A percentile compares a stretch with the other conserved stretches of the same genome.
phyloP scores from a whole-genome alignment of 768 basidiomycete species.

The Hortiboletus flavorubellus region DNA sequence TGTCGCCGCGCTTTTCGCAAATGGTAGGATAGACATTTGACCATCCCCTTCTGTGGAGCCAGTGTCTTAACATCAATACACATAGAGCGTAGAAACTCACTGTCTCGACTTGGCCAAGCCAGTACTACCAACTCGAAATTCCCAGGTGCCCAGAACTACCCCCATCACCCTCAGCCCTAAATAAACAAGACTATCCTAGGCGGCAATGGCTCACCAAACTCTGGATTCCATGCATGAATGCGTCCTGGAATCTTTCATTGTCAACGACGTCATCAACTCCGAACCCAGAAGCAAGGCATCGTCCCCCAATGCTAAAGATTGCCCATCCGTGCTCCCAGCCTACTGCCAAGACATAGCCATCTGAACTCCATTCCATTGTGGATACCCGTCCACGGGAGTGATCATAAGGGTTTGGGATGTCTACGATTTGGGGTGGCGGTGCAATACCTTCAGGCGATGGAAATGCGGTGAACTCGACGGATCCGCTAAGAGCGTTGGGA shows the following conservation, averaged over 20 bases:
- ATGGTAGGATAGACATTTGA: slow-evolving; percentile 83
- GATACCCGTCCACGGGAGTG: slow-evolving; percentile 59
- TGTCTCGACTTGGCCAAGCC: slow-evolving; percentile 49
- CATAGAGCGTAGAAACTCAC: slow-evolving; percentile 34
- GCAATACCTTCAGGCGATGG: slow-evolving; percentile 58
- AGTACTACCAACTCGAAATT: slow-evolving; percentile 86
- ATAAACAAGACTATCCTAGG: neutral
- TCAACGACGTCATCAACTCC: slow-evolving; percentile 63
- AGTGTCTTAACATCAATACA: neutral
- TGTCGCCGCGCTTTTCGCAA: slow-evolving; percentile 92
- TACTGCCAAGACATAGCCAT: slow-evolving; percentile 92
- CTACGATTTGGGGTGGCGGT: slow-evolving; percentile 58
- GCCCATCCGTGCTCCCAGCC: slow-evolving; percentile 92
- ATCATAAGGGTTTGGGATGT: slow-evolving; percentile 60
- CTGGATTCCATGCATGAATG: slow-evolving; percentile 79
- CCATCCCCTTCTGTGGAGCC: slow-evolving; percentile 48
- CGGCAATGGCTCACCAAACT: slow-evolving; percentile 52
- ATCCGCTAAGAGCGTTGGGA: slow-evolving; percentile 44
- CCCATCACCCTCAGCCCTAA: slow-evolving; percentile 1
- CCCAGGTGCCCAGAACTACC: slow-evolving; percentile 89
- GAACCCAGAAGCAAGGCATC: slow-evolving; percentile 78
- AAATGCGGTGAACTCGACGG: slow-evolving; percentile 63
- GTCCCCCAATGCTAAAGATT: slow-evolving; percentile 84
- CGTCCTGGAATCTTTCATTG: slow-evolving; percentile 64
- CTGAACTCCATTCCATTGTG: slow-evolving; percentile 87